These are phyloP conservation scores for Aspergillus felis DNA, from an alignment of 2,329 filamentous ascomycete genomes.

Conservation along the genomic window DNA sequence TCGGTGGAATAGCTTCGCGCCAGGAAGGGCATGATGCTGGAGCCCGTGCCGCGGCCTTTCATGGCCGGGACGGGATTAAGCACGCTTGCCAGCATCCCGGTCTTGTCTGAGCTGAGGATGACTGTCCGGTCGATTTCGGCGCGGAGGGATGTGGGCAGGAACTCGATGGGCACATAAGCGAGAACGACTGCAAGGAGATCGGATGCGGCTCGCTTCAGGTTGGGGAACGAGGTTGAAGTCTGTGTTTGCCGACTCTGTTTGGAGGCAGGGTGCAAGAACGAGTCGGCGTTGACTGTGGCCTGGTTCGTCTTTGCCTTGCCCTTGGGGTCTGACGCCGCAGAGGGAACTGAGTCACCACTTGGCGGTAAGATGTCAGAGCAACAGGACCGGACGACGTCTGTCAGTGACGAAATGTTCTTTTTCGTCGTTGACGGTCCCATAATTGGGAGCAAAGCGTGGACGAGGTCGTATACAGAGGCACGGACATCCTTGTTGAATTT, in stretches of 20 bases:
- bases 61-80: slow-evolving; percentile 69
- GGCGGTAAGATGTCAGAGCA: slow-evolving; percentile 68
- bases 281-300: slow-evolving; percentile 59
- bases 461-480: slow-evolving; percentile 56
- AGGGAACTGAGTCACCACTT: slow-evolving; percentile 34
- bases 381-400: slow-evolving; percentile 60
- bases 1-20: slow-evolving; percentile 61
- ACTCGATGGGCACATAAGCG: slow-evolving; percentile 59
- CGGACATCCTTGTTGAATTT: slow-evolving; percentile 53
- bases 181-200: slow-evolving; percentile 62
- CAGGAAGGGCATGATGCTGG: slow-evolving; percentile 78
- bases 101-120: slow-evolving; percentile 64
- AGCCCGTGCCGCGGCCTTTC: slow-evolving; percentile 58
- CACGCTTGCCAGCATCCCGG: slow-evolving; percentile 76
- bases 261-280: slow-evolving; percentile 57
- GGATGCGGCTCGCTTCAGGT: slow-evolving; percentile 55
- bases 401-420: slow-evolving; percentile 60
- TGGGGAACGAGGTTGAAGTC: slow-evolving; percentile 21
- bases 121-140: slow-evolving; percentile 76
- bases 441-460: slow-evolving; percentile 55
- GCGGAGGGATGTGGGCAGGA: slow-evolving; percentile 67
- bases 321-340: slow-evolving; percentile 39
- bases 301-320: slow-evolving; percentile 35
- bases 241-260: slow-evolving; percentile 22
- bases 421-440: slow-evolving; percentile 66